Evolutionary conservation across 495 filamentous ascomycete species (phyloP).

Genomic region (Penicillium daleae): DNA sequence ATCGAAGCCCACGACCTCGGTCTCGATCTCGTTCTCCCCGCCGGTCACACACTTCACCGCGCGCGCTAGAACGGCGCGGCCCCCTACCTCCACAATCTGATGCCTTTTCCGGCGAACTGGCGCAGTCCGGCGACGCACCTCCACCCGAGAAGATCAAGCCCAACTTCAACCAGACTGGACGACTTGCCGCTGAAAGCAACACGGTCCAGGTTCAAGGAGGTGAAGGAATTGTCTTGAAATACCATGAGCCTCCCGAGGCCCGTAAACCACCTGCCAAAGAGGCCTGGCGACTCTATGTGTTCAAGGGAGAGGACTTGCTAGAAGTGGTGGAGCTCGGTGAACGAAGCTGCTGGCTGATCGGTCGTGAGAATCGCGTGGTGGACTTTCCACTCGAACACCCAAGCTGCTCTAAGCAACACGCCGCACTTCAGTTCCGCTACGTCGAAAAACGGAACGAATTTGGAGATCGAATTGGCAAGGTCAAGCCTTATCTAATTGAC

Average conservation of each 20-base stretch:
- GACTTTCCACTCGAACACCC: conserved; percentile 88
- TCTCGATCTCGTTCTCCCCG: conserved; percentile 43
- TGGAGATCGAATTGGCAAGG: conserved; percentile 77
- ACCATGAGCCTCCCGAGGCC: conserved; percentile 92
- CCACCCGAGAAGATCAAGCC: conserved; percentile 76
- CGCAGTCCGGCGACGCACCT: conserved; percentile 38
- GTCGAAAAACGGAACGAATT: conserved; percentile 82
- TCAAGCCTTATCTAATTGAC: conserved; percentile 91
- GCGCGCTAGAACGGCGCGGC: conserved; percentile 46
- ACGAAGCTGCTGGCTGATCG: conserved; percentile 89
- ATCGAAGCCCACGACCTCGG: conserved; percentile 32
- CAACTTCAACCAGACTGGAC: conserved; percentile 79
- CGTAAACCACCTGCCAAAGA: conserved; percentile 81
- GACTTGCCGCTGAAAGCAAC: conserved; percentile 87
- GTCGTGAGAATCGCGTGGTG: conserved; percentile 75
- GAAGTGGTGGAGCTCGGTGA: conserved; percentile 75
- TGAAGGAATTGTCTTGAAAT: conserved; percentile 76
- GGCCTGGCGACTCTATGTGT: conserved; percentile 88
- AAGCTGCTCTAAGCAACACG: conserved; percentile 92
- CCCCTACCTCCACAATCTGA: conserved; percentile 73
- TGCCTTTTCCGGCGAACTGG: conserved; percentile 62
- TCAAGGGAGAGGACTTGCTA: conserved; percentile 80
- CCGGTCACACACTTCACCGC: conserved; percentile 34
- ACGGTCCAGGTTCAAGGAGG: conserved; percentile 71
- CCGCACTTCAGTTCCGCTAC: conserved; percentile 90